Evolutionary conservation across 257 asterid species (phyloP).

Genomic region (Sherardia arvensis): DNA sequence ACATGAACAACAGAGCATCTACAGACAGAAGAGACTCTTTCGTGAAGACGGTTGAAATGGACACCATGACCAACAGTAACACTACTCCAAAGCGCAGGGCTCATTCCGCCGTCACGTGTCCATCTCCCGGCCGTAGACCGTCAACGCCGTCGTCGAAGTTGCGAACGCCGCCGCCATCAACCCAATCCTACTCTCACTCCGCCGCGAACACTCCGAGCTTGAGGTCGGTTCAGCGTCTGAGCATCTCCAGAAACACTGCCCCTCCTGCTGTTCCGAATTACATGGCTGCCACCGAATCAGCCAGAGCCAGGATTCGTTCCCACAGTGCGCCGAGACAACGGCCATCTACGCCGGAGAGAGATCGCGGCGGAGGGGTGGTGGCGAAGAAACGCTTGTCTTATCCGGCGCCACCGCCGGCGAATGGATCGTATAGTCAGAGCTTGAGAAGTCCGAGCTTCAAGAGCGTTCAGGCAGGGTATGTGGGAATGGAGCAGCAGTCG

Average conservation of each 20-base stretch:
- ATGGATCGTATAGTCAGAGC: conserved; percentile 17
- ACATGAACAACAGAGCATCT: conserved; percentile 40
- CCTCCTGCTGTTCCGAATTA: conserved; percentile 43
- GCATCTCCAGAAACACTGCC: conserved; percentile 3
- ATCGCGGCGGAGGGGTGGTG: conserved; percentile 22
- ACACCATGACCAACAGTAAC: conserved; percentile 11
- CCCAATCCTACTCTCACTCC: conserved; percentile 60
- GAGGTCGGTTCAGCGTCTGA: conserved; percentile 38
- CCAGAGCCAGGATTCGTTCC: conserved; percentile 67
- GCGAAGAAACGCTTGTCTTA: conserved; percentile 67
- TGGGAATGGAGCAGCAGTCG: conserved; percentile 77
- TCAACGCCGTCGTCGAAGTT: conserved; percentile 24
- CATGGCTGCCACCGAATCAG: conserved; percentile 92
- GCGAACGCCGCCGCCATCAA: conserved; percentile 48
- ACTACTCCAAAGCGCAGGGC: conserved; percentile 34
- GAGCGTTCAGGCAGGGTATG: conserved; percentile 70
- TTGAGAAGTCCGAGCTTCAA: conserved; percentile 87
- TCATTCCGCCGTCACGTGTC: conserved; percentile 34
- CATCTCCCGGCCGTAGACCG: conserved; percentile 14
- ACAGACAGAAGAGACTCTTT: conserved; percentile 52
- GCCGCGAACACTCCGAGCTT: conserved; percentile 76
- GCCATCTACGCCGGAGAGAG: conserved; percentile 77
- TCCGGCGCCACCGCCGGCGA: conserved; percentile 32
- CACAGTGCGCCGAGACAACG: conserved; percentile 89
- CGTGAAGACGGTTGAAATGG: conserved; percentile 72